phyloP scores from a whole-genome alignment of 2,329 filamentous ascomycete species.

The Cladosporium sp. region DNA sequence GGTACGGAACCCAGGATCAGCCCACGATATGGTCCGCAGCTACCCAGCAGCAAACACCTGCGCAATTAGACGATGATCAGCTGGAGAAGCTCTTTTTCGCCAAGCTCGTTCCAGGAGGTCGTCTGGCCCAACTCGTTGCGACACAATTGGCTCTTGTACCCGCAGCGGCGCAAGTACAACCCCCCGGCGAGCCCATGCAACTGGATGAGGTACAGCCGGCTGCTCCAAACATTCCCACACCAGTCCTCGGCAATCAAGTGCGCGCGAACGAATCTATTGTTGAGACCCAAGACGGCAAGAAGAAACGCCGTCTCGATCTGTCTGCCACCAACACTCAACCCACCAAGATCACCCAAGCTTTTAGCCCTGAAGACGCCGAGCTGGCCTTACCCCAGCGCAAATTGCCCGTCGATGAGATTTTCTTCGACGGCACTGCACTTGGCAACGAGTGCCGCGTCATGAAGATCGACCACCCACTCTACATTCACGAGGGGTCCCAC shows the following conservation, averaged over 20 bases:
- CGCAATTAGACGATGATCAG: not conserved
- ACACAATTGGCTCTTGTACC: not conserved
- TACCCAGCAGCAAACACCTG: not conserved
- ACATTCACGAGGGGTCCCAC: slow-evolving; percentile 20
- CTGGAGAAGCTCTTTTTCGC: not conserved
- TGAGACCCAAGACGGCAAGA: slow-evolving; percentile 34
- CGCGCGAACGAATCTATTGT: slow-evolving; percentile 30
- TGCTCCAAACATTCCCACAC: not conserved
- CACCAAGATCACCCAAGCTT: not conserved
- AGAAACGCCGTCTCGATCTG: slow-evolving; percentile 29
- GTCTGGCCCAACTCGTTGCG: not conserved
- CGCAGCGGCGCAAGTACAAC: not conserved
- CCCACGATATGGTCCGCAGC: not conserved
- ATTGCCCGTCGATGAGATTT: slow-evolving; percentile 35
- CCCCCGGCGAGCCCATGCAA: not conserved
- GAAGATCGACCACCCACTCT: not conserved
- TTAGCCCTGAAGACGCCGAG: not conserved
- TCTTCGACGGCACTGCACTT: slow-evolving; percentile 35
- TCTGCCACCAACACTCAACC: not conserved
- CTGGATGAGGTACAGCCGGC: not conserved
- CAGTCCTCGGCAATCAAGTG: not conserved
- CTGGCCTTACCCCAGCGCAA: slow-evolving; percentile 25
- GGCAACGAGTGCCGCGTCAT: slow-evolving; percentile 26
- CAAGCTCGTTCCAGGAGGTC: not conserved
- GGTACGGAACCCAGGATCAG: slow-evolving; percentile 25